phyloP scores from a whole-genome alignment of 805 yeast species.

The Ogataea pilisensis region DNA sequence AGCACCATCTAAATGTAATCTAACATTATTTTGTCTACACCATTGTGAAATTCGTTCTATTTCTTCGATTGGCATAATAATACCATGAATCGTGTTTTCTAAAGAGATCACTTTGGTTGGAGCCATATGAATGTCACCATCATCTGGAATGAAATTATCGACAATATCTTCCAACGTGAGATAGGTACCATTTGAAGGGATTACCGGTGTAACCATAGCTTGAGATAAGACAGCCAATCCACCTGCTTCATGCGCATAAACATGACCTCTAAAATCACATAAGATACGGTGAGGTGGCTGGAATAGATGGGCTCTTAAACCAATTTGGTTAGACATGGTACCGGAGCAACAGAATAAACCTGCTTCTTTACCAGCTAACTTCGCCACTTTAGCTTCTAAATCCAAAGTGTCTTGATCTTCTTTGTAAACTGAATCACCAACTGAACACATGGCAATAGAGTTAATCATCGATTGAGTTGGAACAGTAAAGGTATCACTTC shows the following conservation, averaged over 20 bases:
- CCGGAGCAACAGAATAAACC: conserved; percentile 83
- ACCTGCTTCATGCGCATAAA: conserved; percentile 80
- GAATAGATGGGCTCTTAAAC: conserved; percentile 60
- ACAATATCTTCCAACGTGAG: conserved; percentile 75
- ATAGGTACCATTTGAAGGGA: conserved; percentile 68
- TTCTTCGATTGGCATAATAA: conserved; percentile 72
- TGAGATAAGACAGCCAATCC: conserved; percentile 83
- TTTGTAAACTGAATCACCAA: conserved; percentile 81
- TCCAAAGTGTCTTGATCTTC: conserved; percentile 69
- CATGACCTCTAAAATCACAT: conserved; percentile 81
- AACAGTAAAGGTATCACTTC: conserved; percentile 84
- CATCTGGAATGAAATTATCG: conserved; percentile 57
- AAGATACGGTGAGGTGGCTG: conserved; percentile 80
- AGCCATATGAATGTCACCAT: conserved; percentile 80
- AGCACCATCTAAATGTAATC: conserved; percentile 86
- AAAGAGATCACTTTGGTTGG: conserved; percentile 79
- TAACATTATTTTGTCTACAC: conserved; percentile 56
- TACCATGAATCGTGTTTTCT: conserved; percentile 84
- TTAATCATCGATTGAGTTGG: conserved; percentile 69
- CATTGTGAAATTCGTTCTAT: conserved; percentile 62
- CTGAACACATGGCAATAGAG: conserved; percentile 51
- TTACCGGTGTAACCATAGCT: conserved; percentile 79
- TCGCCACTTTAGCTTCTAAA: conserved; percentile 62
- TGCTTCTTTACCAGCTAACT: conserved; percentile 70
- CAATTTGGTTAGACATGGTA: conserved; percentile 84